Evolutionary conservation across 1,284 basidiomycete species (phyloP).

Genomic region (Sanghuangporus sanghuang): DNA sequence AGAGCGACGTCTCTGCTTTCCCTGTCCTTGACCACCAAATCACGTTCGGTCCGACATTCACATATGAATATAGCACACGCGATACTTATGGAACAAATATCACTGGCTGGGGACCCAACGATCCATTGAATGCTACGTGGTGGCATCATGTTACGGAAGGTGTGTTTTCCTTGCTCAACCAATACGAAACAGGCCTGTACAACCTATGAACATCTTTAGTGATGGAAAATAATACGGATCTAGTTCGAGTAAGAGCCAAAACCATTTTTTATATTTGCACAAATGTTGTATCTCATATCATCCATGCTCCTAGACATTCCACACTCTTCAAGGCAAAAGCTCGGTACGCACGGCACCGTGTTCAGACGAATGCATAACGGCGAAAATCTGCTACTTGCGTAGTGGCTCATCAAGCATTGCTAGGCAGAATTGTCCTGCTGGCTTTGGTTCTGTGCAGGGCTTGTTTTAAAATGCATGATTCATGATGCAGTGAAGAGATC

Average conservation of each 20-base stretch:
- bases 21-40: conserved; percentile 47
- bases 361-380: conserved; percentile 54
- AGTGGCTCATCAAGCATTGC: conserved; percentile 61
- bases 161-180: conserved; percentile 25
- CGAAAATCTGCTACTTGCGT: conserved; percentile 78
- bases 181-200: not conserved
- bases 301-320: conserved; percentile 47
- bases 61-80: conserved; percentile 70
- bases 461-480: not conserved
- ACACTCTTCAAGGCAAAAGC: conserved; percentile 66
- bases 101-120: conserved; percentile 53
- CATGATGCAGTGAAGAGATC: not conserved
- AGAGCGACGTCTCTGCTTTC: conserved; percentile 53
- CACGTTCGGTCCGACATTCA: conserved; percentile 54
- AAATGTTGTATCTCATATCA: not conserved
- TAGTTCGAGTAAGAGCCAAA: conserved; percentile 47
- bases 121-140: conserved; percentile 80
- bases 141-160: conserved; percentile 79
- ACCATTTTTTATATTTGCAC: not conserved
- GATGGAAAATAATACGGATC: conserved; percentile 55
- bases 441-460: conserved; percentile 64
- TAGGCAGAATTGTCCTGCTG: conserved; percentile 50
- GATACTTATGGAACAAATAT: conserved; percentile 61
- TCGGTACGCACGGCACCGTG: conserved; percentile 52
- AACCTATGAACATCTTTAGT: conserved; percentile 29